These are phyloP conservation scores for Barnettozyma botsteinii DNA, from an alignment of 805 yeast genomes.

Conservation along the genomic window DNA sequence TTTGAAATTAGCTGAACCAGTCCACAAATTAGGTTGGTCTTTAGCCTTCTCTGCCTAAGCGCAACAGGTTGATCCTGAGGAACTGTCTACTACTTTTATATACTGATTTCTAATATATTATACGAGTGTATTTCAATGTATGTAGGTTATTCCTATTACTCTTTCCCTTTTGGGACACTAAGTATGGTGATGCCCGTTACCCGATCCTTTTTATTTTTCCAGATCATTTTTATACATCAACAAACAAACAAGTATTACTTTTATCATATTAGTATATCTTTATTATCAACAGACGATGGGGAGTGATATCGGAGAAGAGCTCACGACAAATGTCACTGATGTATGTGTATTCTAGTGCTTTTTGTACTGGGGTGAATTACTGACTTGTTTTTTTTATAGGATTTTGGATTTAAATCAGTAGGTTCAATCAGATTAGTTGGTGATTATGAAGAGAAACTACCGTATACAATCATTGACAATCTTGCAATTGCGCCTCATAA, in stretches of 20 bases:
- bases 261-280: background rate
- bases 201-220: background rate
- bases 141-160: background rate
- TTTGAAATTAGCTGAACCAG: slow-evolving; percentile 89
- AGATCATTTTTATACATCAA: background rate
- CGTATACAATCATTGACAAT: slow-evolving; percentile 31
- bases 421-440: slow-evolving; percentile 32
- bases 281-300: background rate
- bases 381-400: slow-evolving; percentile 23
- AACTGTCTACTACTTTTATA: background rate
- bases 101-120: background rate
- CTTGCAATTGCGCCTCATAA: slow-evolving; percentile 32
- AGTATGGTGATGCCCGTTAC: too few species aligned
- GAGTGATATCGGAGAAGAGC: slow-evolving; percentile 17
- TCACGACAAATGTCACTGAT: slow-evolving; percentile 15
- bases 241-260: background rate
- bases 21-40: slow-evolving; percentile 96
- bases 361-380: too few species aligned
- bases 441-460: slow-evolving; percentile 30
- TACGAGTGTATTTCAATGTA: too few species aligned
- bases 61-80: slow-evolving; percentile 28
- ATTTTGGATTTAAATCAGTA: slow-evolving; percentile 39
- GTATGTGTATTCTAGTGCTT: slow-evolving; percentile 11
- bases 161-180: too few species aligned
- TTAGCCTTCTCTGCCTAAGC: slow-evolving; percentile 91